Evolutionary conservation across 1,139 yeast genomes (phyloP), one percentile per base, ranked within the genome.

Genomic region (Candida tropicalis): DNA sequence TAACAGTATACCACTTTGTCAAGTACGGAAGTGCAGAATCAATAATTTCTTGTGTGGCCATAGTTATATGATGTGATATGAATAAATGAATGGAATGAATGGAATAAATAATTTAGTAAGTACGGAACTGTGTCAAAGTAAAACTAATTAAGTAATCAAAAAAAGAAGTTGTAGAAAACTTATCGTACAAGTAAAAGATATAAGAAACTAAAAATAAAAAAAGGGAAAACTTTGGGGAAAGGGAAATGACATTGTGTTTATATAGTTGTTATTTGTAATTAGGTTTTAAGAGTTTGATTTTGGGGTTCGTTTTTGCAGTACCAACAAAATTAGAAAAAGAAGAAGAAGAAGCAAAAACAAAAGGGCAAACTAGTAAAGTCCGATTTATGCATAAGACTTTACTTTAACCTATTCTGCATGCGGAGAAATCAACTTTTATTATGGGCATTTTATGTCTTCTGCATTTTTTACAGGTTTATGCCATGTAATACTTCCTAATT

Each of bases 1-100:
- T 12, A 2, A 54, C 15, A 3, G 41, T 27, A 34, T 50, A 51
- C 56, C 56, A 52, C 44, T 47, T 49, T 15, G 51, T 45, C 10
- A 47, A 43, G 25, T 47, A 49, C 16, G 49, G 51, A 29, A 37
- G 29, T 10, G 29, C 12, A 22, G 22, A 15, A 22, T 37, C 40
- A 9, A 37, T 20, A 3, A 37, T 37, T 18, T 29, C 28, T 23
- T 18, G 27, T 12, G 27, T 33, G 12, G 36, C 36, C 36, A 33
- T 33, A 10, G 17, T 13, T 13, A 24, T 3, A 6, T 15, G 24
- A 7, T 32, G n/a, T n/a, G 15, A 13, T 22, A 33, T 33, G 9
- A 20, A 11, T 20, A 20, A n/a, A n/a, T n/a, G n/a, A n/a, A n/a
- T n/a, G n/a, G n/a, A n/a, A n/a, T n/a, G n/a, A n/a, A n/a, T n/a